Evolutionary conservation across 495 filamentous ascomycete species (phyloP).

Genomic region (Neurospora sublineolata): DNA sequence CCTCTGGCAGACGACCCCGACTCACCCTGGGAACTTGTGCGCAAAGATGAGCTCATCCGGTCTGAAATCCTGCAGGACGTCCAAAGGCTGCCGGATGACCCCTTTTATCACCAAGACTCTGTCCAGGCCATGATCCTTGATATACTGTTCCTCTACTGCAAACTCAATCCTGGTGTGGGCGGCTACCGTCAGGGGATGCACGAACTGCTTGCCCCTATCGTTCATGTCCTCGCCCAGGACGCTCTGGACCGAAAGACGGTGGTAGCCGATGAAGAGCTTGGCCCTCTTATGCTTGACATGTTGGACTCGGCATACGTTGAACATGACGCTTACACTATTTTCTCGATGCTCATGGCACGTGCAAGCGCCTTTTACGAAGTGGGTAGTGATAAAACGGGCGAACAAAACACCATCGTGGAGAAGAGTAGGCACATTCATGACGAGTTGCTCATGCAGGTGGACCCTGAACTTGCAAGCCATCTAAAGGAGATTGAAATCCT

Average conservation of each 20-base stretch:
- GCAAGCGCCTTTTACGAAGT: conserved; percentile 81
- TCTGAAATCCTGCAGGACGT: conserved; percentile 95
- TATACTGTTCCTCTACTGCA: conserved; percentile 87
- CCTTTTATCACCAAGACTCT: conserved; percentile 69
- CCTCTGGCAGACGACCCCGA: conserved; percentile 78
- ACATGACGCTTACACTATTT: conserved; percentile 83
- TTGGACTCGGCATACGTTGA: conserved; percentile 66
- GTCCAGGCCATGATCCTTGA: conserved; percentile 79
- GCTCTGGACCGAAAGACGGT: conserved; percentile 40
- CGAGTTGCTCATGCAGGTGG: conserved; percentile 60
- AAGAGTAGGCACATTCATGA: conserved; percentile 80
- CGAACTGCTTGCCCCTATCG: conserved; percentile 79
- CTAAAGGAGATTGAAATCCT: conserved; percentile 76
- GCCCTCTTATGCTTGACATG: conserved; percentile 45
- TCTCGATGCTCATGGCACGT: conserved; percentile 73
- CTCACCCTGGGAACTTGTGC: conserved; percentile 80
- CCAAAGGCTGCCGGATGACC: conserved; percentile 81
- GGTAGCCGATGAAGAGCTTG: conserved; percentile 18
- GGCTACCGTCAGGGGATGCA: conserved; percentile 96
- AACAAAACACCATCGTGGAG: conserved; percentile 62
- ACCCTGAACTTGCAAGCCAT: conserved; percentile 73
- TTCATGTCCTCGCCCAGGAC: conserved; percentile 81
- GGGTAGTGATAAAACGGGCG: conserved; percentile 26
- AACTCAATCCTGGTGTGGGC: conserved; percentile 75
- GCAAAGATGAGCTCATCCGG: conserved; percentile 71